Evolutionary conservation across 139 green algal species (phyloP).

Genomic region (Coelastrella sp.): DNA sequence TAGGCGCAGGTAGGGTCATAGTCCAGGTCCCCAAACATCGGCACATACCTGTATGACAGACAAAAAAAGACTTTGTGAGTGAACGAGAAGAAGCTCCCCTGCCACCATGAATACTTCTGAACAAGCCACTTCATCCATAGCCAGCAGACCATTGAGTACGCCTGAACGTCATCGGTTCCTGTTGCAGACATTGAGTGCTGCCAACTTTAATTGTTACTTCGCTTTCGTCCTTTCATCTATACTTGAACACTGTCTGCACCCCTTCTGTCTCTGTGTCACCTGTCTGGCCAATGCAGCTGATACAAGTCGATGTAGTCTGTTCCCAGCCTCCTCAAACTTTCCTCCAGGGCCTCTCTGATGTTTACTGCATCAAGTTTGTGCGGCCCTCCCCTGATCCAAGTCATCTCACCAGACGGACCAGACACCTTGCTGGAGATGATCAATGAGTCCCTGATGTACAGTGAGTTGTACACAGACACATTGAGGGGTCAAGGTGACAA

Average conservation of each 20-base stretch:
- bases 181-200: too few relatives aligned
- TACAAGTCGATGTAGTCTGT: conserved; percentile 94
- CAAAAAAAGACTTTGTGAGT: too few relatives aligned
- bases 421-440: conserved; percentile 83
- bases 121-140: too few relatives aligned
- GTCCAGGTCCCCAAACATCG: conserved; percentile 94
- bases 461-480: not conserved
- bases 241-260: not conserved
- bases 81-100: too few relatives aligned
- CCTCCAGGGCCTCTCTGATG: conserved; percentile 80
- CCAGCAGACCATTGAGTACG: too few relatives aligned
- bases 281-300: conserved; percentile 94
- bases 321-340: conserved; percentile 77
- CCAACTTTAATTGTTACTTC: too few relatives aligned
- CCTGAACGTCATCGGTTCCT: too few relatives aligned
- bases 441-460: conserved; percentile 68
- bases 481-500: too few relatives aligned
- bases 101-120: too few relatives aligned
- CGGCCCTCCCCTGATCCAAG: conserved; percentile 85
- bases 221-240: too few relatives aligned
- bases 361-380: conserved; percentile 64
- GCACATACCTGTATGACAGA: conserved; percentile 91
- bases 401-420: conserved; percentile 86
- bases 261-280: conserved; percentile 54
- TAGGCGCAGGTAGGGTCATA: conserved; percentile 76